Evolutionary conservation across 1,139 yeast species (phyloP).

Genomic region (Trichomonascaceae sp.): DNA sequence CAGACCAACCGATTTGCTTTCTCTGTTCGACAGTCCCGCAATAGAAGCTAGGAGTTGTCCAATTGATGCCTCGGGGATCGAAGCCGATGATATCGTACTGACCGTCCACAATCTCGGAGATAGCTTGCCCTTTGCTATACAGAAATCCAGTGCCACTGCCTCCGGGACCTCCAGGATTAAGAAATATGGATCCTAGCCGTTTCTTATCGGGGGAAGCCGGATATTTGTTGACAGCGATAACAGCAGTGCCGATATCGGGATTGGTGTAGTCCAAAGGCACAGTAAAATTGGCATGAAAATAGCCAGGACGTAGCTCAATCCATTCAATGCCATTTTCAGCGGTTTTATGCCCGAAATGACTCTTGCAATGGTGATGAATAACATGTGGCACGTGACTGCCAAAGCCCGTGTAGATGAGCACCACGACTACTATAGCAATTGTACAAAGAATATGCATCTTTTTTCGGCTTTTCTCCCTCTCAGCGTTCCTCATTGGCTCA

Average conservation of each 20-base stretch:
- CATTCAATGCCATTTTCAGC: not conserved
- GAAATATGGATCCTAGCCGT: conserved; percentile 13
- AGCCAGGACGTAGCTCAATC: not conserved
- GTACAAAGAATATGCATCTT: no score
- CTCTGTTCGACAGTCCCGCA: conserved; percentile 4
- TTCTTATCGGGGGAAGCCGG: conserved; percentile 9
- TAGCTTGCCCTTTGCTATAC: conserved; percentile 10
- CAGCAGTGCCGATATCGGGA: conserved; percentile 12
- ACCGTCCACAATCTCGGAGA: conserved; percentile 13
- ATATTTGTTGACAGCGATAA: conserved; percentile 13
- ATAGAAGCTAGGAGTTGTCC: conserved; percentile 12
- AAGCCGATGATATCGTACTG: conserved; percentile 17
- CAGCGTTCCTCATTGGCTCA: no score
- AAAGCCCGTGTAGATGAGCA: no score
- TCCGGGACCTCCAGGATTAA: conserved; percentile 20
- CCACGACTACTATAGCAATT: no score
- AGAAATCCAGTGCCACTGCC: conserved; percentile 14
- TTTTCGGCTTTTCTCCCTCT: no score
- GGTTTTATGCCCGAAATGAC: no score
- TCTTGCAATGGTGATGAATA: no score
- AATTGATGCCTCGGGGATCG: conserved; percentile 11
- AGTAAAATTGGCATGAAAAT: not conserved
- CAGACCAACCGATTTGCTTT: not conserved
- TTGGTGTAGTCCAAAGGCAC: conserved; percentile 16
- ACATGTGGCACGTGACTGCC: no score